Evolutionary conservation across 306 rosid genomes (phyloP), one percentile per base, ranked within the genome.

Genomic region (Gastrolobium villosum): DNA sequence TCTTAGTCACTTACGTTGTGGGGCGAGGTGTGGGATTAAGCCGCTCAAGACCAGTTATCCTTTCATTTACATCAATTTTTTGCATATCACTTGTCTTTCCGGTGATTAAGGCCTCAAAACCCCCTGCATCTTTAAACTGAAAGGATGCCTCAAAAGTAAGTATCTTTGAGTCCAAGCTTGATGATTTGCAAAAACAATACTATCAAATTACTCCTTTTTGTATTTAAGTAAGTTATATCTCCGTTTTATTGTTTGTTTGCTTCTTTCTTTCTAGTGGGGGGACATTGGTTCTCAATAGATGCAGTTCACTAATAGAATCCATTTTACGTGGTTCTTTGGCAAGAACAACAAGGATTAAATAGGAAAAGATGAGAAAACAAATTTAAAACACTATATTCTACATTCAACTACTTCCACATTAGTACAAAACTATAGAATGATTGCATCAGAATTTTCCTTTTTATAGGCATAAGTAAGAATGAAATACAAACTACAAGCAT

Each of bases 1-100:
- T 26, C 10, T 66, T 68, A 4, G 52, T 76, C 78, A 55, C 93
- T 79, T 83, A 96, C 98, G 99, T 96, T 7, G 98, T 91, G 65
- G 99, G 99, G 37, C 98, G 95, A 43, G 97, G 93, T 10, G 98
- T 86, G 36, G 99, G 98, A 90, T 93, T 96, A 82, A 96, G 96
- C 49, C 98, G 87, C 89, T 96, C 98, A 82, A 96, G 93, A 75
- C 89, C 87, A 44, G 92, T 96, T 78, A 96, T 93, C 89, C 98
- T 91, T 82, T 96, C 98, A 83, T 87, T 96, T 78, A 93, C 98
- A 79, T 96, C 99, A 80, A 96, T 90, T 61, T 80, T 90, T 56
- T 91, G 96, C 86, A 89, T 66, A 28, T 88, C 98, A 3, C 91
- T 87, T 10, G 90, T 88, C 90, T 86, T 93, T 59, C 99, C 99